Evolutionary conservation across 768 basidiomycete genomes (phyloP).

Genomic region (Mycena maculata): DNA sequence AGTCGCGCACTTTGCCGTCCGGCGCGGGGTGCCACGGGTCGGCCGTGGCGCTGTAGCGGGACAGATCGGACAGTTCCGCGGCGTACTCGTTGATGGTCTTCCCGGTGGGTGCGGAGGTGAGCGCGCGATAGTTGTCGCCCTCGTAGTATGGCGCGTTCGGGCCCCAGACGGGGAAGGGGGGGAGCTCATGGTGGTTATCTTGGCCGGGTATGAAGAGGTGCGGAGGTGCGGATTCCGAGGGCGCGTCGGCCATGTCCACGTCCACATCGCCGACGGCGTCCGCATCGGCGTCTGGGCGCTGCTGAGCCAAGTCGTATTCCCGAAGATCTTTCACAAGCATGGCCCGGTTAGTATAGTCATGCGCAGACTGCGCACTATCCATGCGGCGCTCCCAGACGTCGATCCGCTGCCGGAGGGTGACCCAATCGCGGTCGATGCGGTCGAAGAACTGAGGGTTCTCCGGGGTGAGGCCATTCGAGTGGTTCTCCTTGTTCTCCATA

Average conservation of each 20-base stretch:
- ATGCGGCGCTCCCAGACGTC: conserved; percentile 19
- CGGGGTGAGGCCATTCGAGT: not conserved
- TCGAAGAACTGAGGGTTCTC: not conserved
- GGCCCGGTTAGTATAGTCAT: not conserved
- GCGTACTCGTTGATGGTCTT: conserved; percentile 20
- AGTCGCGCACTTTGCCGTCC: not conserved
- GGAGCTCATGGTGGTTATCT: not conserved
- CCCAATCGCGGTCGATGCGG: not conserved
- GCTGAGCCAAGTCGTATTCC: not conserved
- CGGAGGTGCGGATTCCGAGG: not conserved
- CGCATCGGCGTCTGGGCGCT: not conserved
- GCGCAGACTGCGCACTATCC: not conserved
- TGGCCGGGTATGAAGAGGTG: conserved; percentile 12
- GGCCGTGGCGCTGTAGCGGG: not conserved
- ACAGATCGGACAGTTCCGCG: conserved; percentile 20
- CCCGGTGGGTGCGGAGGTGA: not conserved
- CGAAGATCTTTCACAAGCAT: not conserved
- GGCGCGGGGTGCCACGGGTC: not conserved
- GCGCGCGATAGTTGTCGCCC: conserved; percentile 8
- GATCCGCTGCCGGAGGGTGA: not conserved
- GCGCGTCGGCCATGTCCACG: not conserved
- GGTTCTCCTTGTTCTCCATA: not conserved
- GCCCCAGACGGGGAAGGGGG: conserved; percentile 23
- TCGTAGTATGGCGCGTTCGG: conserved; percentile 17
- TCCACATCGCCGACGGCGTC: not conserved